Evolutionary conservation across 2,329 filamentous ascomycete genomes (phyloP), one percentile per base, ranked within the genome.

Genomic region (Aureobasidium sp.): DNA sequence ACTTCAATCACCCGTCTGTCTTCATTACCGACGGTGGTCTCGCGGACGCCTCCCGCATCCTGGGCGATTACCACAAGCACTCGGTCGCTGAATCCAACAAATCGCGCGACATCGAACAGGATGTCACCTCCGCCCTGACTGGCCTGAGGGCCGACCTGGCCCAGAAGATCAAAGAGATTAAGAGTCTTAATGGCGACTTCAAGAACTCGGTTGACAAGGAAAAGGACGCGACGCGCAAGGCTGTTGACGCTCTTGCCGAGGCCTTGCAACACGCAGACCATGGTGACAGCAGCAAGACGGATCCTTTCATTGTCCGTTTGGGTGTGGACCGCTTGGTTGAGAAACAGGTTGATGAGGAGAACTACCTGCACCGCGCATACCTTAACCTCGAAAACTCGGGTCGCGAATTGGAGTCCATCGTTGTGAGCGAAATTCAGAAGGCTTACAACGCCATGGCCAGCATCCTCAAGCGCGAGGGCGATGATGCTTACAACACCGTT

Each of bases 191-290:
- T 6, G 89, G 91, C 17, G 94, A 99, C 74, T 99, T 99, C 77
- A 96, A 96, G 77, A 99, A 96, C 72, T 89, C 88, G 0, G 91
- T 99, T 11, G 91, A 96, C 29, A 96, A 93, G 77, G 94, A 97
- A 75, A 93, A 96, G 79, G 92, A 97, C 22, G 79, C 74, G 19
- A 97, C 94, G 0, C 83, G 87, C 64, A 90, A 85, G 72, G 87
- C 88, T 17, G 90, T 97, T 29, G 86, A 86, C 59, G 81, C 85
- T 35, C 79, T 97, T n/a, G 87, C 94, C 66, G 92, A 97, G 63
- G 83, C 88, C 1, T 76, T 99, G 35, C 87, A 88, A 17, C 83
- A 90, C 68, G 86, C 87, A 45, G 91, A 97, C 70, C 78, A 88
- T 17, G 68, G 69, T 29, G 92, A 97, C 71, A 82, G 89, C 1